phyloP scores from a whole-genome alignment of 1,139 yeast species.

The Arxiozyma slooffiae region DNA sequence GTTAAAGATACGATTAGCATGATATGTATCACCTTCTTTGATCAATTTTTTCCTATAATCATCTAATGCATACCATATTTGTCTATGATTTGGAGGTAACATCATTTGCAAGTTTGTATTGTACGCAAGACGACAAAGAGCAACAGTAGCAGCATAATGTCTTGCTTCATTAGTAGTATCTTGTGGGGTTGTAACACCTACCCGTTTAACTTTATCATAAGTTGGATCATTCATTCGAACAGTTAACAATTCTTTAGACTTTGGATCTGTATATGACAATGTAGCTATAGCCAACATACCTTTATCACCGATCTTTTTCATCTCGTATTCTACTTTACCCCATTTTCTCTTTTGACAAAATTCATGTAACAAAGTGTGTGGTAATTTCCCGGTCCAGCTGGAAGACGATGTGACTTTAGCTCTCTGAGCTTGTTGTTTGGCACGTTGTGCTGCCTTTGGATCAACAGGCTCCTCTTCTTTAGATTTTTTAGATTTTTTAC shows the following conservation, averaged over 20 bases:
- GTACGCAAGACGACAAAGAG: slow-evolving; percentile 67
- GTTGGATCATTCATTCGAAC: slow-evolving; percentile 56
- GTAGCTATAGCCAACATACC: slow-evolving; percentile 55
- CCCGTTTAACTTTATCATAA: slow-evolving; percentile 28
- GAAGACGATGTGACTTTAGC: slow-evolving; percentile 47
- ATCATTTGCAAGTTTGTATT: slow-evolving; percentile 80
- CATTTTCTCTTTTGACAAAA: slow-evolving; percentile 83
- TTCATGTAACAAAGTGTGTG: slow-evolving; percentile 77
- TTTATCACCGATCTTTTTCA: slow-evolving; percentile 41
- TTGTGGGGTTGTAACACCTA: slow-evolving; percentile 45
- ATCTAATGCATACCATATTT: slow-evolving; percentile 68
- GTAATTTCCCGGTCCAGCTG: slow-evolving; percentile 92
- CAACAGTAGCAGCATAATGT: slow-evolving; percentile 82
- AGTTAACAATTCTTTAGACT: slow-evolving; percentile 56
- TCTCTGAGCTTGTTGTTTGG: slow-evolving; percentile 26
- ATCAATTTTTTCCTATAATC: slow-evolving; percentile 40
- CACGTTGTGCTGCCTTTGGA: slow-evolving; percentile 13
- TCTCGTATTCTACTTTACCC: slow-evolving; percentile 74
- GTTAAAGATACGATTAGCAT: slow-evolving; percentile 46
- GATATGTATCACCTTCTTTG: slow-evolving; percentile 35
- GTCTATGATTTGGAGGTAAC: slow-evolving; percentile 71
- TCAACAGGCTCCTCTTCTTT: slow-evolving; percentile 11
- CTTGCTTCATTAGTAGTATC: slow-evolving; percentile 83
- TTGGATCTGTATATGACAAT: slow-evolving; percentile 68
- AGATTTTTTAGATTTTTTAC: slow-evolving; percentile 15